A percentile compares a stretch with the other conserved stretches of the same genome.
These are phyloP conservation scores for Pinguiococcus pyrenoidosus DNA, from an alignment of 108 stramenopile species.

Conservation along the genomic window DNA sequence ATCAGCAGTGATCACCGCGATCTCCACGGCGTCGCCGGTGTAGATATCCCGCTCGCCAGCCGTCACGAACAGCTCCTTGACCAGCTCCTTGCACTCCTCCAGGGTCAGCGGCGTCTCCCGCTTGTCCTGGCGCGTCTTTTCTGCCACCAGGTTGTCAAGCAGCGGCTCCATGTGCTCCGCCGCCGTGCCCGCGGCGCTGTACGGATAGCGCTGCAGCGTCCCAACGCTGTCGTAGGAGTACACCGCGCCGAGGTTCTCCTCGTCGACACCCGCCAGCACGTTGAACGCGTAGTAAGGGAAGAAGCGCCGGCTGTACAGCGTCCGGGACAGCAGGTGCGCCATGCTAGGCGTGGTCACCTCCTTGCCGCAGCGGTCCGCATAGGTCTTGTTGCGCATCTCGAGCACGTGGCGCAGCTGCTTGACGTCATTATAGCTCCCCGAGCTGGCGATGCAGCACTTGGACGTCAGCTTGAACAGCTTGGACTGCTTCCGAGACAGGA, in stretches of 20 bases:
- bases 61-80: conserved; percentile 88
- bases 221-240: conserved; percentile 98
- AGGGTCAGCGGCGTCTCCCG: conserved; percentile 53
- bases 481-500: conserved; percentile 67
- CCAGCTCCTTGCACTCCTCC: conserved; percentile 80
- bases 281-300: conserved; percentile 98
- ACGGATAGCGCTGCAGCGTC: conserved; percentile 71
- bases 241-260: conserved; percentile 83
- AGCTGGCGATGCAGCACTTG: conserved; percentile 73
- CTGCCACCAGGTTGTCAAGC: conserved; percentile 84
- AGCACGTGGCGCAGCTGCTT: conserved; percentile 74
- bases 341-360: conserved; percentile 75
- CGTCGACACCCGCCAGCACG: conserved; percentile 86
- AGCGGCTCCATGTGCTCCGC: conserved; percentile 51
- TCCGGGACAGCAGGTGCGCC: conserved; percentile 86
- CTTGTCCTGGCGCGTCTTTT: conserved; percentile 78
- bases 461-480: conserved; percentile 47
- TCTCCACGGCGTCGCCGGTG: conserved; percentile 90
- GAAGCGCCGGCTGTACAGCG: conserved; percentile 90
- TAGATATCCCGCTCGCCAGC: conserved; percentile 93
- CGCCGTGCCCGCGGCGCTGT: conserved; percentile 68
- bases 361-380: conserved; percentile 84
- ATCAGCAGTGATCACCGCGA: conserved; percentile 67
- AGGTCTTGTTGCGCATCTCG: conserved; percentile 53
- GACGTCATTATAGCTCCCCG: conserved; percentile 91